Percentiles rank a stretch among this genome's conserved stretches.
phyloP scores from a whole-genome alignment of 2,329 filamentous ascomycete species.

The Colletotrichum magnum region DNA sequence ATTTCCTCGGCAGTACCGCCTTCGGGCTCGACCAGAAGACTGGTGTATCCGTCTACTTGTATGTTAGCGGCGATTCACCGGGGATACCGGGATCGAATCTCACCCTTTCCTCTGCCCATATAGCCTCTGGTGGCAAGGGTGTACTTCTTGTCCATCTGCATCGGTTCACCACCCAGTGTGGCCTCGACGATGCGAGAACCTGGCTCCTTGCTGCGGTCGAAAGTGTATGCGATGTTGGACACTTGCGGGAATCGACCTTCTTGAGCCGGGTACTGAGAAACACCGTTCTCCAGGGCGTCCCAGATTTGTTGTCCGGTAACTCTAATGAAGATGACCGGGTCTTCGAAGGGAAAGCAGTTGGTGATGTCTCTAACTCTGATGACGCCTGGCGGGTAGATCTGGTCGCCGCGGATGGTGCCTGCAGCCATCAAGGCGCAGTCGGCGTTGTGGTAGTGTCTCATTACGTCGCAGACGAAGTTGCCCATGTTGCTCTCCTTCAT shows the following conservation, averaged over 20 bases:
- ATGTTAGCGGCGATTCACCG: neutral
- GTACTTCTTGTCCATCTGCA: constrained; percentile 77
- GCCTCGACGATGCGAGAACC: constrained; percentile 75
- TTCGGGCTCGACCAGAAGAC: constrained; percentile 80
- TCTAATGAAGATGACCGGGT: constrained; percentile 84
- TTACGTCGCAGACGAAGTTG: constrained; percentile 93
- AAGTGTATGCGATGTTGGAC: constrained; percentile 83
- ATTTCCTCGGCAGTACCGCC: constrained; percentile 84
- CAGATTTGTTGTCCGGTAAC: constrained; percentile 80
- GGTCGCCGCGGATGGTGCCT: constrained; percentile 89
- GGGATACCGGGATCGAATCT: neutral
- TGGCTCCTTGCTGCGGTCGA: constrained; percentile 73
- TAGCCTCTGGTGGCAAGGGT: constrained; percentile 86
- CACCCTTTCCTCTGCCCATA: constrained; percentile 85
- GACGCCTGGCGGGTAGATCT: constrained; percentile 87
- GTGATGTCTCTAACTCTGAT: constrained; percentile 86
- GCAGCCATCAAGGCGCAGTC: constrained; percentile 89
- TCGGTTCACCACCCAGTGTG: constrained; percentile 71
- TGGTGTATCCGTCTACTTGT: constrained; percentile 78
- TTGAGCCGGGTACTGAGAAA: constrained; percentile 84
- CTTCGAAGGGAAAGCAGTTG: constrained; percentile 93
- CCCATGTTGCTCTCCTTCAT: constrained; percentile 85
- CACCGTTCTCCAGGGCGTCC: constrained; percentile 87
- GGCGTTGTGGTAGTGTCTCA: constrained; percentile 84
- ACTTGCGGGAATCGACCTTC: constrained; percentile 89